Percentiles rank a stretch among this genome's conserved stretches.
phyloP scores from a whole-genome alignment of 2,329 filamentous ascomycete genomes.

The Claviceps fusiformis region DNA sequence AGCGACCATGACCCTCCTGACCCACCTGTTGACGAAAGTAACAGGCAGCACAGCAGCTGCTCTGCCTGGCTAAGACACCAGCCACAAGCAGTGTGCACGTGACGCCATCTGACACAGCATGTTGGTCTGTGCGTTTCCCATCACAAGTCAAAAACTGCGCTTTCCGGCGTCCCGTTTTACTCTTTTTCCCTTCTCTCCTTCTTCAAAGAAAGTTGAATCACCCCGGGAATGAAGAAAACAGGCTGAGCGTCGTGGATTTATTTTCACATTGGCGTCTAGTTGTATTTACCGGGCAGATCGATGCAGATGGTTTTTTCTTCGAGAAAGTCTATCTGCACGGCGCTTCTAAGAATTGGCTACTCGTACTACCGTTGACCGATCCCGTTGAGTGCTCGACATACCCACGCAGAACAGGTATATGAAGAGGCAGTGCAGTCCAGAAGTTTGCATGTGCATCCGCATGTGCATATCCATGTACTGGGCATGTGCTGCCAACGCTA shows the following conservation, averaged over 20 bases:
- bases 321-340: constrained; percentile 24
- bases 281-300: constrained; percentile 47
- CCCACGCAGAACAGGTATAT: constrained; percentile 1
- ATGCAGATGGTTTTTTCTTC: constrained; percentile 16
- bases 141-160: background rate
- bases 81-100: constrained; percentile 5
- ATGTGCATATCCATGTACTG: too few species aligned
- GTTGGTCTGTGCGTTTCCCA: constrained; percentile 16
- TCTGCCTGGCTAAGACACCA: background rate
- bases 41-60: background rate
- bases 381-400: constrained; percentile 52
- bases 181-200: constrained; percentile 12
- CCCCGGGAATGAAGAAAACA: constrained; percentile 40
- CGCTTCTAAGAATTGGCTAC: constrained; percentile 53
- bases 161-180: background rate
- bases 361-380: constrained; percentile 42
- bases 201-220: constrained; percentile 43
- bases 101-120: background rate
- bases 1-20: background rate
- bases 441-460: too few species aligned
- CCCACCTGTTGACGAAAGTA: background rate
- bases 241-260: constrained; percentile 32
- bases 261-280: constrained; percentile 31
- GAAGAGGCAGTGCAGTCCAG: too few species aligned
- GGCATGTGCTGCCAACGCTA: too few species aligned